phyloP scores from a whole-genome alignment of 441 rosid species.

The Euphorbia schlechtendalii region DNA sequence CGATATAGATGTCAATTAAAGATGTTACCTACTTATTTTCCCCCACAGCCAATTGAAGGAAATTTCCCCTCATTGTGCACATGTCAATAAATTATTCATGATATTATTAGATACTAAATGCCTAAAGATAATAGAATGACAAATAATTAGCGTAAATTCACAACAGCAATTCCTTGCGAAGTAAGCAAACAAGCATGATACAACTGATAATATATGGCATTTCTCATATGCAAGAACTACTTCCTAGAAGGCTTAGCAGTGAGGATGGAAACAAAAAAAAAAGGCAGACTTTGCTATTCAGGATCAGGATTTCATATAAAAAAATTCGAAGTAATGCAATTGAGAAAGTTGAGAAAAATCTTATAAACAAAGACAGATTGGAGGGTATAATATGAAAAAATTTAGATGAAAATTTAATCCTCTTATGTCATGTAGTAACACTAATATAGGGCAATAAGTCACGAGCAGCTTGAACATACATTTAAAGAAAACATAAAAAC shows the following conservation, averaged over 20 bases:
- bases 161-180: not conserved
- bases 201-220: not conserved
- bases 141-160: not conserved
- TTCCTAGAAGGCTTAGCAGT: not conserved
- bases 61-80: conserved; percentile 61
- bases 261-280: not conserved
- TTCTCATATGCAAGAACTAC: not conserved
- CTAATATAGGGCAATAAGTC: conserved; percentile 69
- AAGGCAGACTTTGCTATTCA: not conserved
- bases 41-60: conserved; percentile 91
- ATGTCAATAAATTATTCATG: conserved; percentile 11
- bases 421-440: not conserved
- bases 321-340: not conserved
- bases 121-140: not conserved
- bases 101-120: conserved; percentile 7
- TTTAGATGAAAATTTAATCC: not conserved
- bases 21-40: conserved; percentile 71
- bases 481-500: conserved; percentile 12
- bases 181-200: not conserved
- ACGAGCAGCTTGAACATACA: conserved; percentile 91
- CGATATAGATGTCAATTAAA: conserved; percentile 1
- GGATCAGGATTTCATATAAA: not conserved
- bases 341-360: not conserved
- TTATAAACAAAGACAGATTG: not conserved
- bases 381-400: not conserved